Base-by-base conservation (phyloP, 1,139 yeast species). In the Eremothecium coryli region DNA sequence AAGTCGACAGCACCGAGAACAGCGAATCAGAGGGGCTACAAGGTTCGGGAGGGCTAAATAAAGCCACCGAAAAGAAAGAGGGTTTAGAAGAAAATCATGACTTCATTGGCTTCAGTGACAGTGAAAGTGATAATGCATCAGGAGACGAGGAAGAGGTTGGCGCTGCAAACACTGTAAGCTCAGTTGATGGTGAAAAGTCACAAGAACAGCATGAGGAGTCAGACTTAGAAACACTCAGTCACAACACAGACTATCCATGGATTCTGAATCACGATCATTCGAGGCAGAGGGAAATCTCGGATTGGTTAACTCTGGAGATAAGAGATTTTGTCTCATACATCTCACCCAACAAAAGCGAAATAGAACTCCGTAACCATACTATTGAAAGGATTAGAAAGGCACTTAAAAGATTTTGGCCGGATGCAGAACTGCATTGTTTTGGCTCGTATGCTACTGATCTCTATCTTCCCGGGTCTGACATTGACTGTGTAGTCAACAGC, bases 381-480 rank as follows among this genome's bases (percentile, higher is more conserved):
- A 79, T 90, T 12, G 60, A 66, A 27, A 67, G 72, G 29, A 62
- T 93, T 26, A 75, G 80, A 40, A 50, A 56, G 3, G 67, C 73
- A 9, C 81, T 88, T 7, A 58, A 58, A 21, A 52, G 61, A 2
- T 65, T 80, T 37, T 90, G 98, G 97, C 76, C 77, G 1, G 84
- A 76, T 42, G 79, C 94, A 3, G 81, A 79, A 38, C 72, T 82
- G 7, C 82, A 79, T 47, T 95, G 88, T 11, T 90, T 93, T 64
- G 99, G 99, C 0, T 86, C 97, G 0, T 84, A 76, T 56, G 97
- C 98, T 1, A 88, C 98, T 0, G 96, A 88, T 54, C 63, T 93
- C 42, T 90, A 88, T 50, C 64, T 93, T 16, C 98, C 98, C 0
- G 95, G 95, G 1, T 85, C 96, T 0, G 99, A 93, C 65, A 86